Base-by-base conservation (phyloP, 768 basidiomycete species). In the Tylopilus felleus region DNA sequence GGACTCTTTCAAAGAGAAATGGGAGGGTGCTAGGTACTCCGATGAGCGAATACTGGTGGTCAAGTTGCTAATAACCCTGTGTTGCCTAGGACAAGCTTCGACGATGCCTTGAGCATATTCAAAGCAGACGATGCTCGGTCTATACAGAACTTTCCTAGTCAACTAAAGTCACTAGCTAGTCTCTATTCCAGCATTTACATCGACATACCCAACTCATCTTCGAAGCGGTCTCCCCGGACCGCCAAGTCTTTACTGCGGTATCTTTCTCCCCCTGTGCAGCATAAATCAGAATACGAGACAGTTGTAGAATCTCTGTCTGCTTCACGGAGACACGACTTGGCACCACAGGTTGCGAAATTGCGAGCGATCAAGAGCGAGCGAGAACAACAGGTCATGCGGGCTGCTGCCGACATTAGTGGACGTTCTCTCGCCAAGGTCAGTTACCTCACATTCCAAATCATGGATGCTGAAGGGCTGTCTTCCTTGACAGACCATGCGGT, bases 361-460 rank as follows among this genome's bases (percentile, higher is more conserved):
- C 77, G 96, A 8, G 73, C 80, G 14, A 76, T 95, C 52, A 98
- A 99, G 75, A 94, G 90, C 63, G 69, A 74, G 40, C 76, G 77
- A 8, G 97, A 99, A 70, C 79, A 90, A 55, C 66, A 67, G 16
- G 71, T 94, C 42, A 96, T 99, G 94, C 80, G 84, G 28, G 65
- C 71, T 14, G 93, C 95, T 4, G 96, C 90, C 17, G 87, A 90
- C 51, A 86, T 98, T n/a, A 95, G 93, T 64, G 84, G 81, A 4
- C 77, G 79, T 12, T 93, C 90, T 0, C 91, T 95, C 68, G 82
- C 90, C 10, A 88, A 93, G 79, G 93, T 91, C 52, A 39, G 71
- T 62, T 23, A 12, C 40, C 19, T 46, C 19, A 46, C 19, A 27
- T 46, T 14, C 42, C 38, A n/a, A 22, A 19, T 17, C 9, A 17